These are phyloP conservation scores for Blastocrithidia nonstop DNA, from an alignment of 208 protist genomes.

Conservation along the genomic window DNA sequence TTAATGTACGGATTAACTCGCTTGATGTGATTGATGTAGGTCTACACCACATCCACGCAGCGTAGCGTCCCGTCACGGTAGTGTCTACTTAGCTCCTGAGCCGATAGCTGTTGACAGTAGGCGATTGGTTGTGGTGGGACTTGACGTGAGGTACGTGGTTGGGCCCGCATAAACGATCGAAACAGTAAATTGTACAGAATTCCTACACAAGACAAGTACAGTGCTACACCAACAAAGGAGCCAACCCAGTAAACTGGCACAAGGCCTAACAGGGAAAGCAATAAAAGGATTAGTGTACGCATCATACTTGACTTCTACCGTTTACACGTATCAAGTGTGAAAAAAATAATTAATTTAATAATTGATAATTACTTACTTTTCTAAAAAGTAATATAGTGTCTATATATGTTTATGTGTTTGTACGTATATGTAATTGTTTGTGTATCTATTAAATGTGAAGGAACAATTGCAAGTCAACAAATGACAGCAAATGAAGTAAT, in stretches of 20 bases:
- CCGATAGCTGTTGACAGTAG: slow-evolving; percentile 64
- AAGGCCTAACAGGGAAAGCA: slow-evolving; percentile 6
- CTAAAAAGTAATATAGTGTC: no score
- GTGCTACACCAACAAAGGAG: slow-evolving; percentile 14
- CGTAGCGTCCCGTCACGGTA: slow-evolving; percentile 39
- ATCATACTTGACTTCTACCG: no score
- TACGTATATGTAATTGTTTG: slow-evolving; percentile 1
- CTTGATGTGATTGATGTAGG: slow-evolving; percentile 76
- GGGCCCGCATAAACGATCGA: slow-evolving; percentile 20
- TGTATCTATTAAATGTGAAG: neutral
- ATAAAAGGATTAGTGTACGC: slow-evolving; percentile 4
- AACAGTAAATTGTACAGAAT: slow-evolving; percentile 27
- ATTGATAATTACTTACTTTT: slow-evolving; percentile 3
- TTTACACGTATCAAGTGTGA: slow-evolving; percentile 5
- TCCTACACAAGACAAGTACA: slow-evolving; percentile 17
- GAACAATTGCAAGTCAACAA: neutral
- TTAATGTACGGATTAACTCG: slow-evolving; percentile 69
- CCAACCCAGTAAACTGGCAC: slow-evolving; percentile 8
- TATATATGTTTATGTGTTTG: slow-evolving; percentile 1
- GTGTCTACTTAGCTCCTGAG: slow-evolving; percentile 38
- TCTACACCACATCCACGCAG: slow-evolving; percentile 38
- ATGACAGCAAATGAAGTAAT: no score
- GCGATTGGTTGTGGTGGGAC: slow-evolving; percentile 45
- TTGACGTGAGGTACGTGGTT: slow-evolving; percentile 47
- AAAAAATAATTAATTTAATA: slow-evolving; percentile 1